These are phyloP conservation scores for Pulchroboletus neoregius DNA, from an alignment of 1,284 basidiomycete species.

Conservation along the genomic window DNA sequence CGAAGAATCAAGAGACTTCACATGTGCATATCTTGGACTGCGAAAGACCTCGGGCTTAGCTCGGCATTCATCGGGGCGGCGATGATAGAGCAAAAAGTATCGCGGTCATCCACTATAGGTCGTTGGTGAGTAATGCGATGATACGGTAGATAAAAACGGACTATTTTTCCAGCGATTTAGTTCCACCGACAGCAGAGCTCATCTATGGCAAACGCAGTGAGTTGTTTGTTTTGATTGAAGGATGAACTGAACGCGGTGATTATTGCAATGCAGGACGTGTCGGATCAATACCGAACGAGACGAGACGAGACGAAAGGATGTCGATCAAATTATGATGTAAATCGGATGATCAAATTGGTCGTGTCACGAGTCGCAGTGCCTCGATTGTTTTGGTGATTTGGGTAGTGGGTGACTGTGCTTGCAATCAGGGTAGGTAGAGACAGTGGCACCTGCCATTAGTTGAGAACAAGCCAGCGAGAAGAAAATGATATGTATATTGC, in stretches of 20 bases:
- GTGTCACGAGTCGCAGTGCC: constrained; percentile 26
- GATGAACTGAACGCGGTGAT: constrained; percentile 4
- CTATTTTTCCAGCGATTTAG: constrained; percentile 9
- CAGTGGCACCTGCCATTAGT: constrained; percentile 16
- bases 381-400: constrained; percentile 18
- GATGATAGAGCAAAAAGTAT: constrained; percentile 23
- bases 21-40: constrained; percentile 15
- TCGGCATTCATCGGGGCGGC: constrained; percentile 9
- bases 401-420: constrained; percentile 3
- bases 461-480: constrained; percentile 15
- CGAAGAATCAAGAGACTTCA: constrained; percentile 15
- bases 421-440: constrained; percentile 6
- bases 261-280: too few species aligned
- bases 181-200: constrained; percentile 7
- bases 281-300: constrained; percentile 17
- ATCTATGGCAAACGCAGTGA: constrained; percentile 3
- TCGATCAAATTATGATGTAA: constrained; percentile 29
- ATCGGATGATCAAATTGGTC: constrained; percentile 23
- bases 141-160: constrained; percentile 6
- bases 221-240: constrained; percentile 3
- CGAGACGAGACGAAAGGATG: constrained; percentile 8
- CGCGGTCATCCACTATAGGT: constrained; percentile 11
- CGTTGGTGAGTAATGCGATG: constrained; percentile 9
- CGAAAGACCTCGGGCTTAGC: constrained; percentile 25
- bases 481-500: constrained; percentile 21